Evolutionary conservation across 2,329 filamentous ascomycete species (phyloP).

Genomic region (Aspergillus candidus): DNA sequence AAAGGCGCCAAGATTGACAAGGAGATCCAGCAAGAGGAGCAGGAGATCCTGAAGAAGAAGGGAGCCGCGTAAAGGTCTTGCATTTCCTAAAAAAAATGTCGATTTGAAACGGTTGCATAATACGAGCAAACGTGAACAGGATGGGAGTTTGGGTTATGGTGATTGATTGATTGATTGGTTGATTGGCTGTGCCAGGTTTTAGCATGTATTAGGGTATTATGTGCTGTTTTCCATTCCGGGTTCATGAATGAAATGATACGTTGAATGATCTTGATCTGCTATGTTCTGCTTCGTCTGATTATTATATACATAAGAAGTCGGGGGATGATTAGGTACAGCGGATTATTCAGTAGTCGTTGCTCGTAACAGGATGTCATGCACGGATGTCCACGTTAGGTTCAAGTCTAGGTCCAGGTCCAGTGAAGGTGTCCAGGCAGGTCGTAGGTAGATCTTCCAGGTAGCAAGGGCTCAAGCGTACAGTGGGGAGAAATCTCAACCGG

Average conservation of each 20-base stretch:
- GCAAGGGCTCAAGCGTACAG: not conserved
- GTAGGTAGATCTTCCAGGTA: no score
- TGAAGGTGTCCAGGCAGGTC: no score
- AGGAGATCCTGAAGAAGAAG: conserved; percentile 40
- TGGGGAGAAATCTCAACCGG: conserved; percentile 13
- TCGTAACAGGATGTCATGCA: no score
- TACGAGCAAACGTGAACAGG: not conserved
- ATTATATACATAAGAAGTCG: no score
- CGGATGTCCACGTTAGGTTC: no score
- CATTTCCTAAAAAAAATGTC: conserved; percentile 2
- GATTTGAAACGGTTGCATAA: conserved; percentile 2
- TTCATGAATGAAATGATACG: conserved; percentile 6
- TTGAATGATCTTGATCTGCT: not conserved
- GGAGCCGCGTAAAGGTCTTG: conserved; percentile 26
- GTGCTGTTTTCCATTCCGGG: conserved; percentile 1
- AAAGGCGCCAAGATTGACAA: conserved; percentile 44
- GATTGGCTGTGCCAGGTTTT: no score
- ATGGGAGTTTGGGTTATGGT: no score
- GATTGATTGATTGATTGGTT: no score
- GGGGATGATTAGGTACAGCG: no score
- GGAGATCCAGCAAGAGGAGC: conserved; percentile 40
- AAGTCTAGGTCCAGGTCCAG: no score
- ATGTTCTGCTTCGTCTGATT: no score
- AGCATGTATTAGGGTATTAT: not conserved
- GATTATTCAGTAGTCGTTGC: no score